A percentile compares a stretch with the other conserved stretches of the same genome.
phyloP scores from a whole-genome alignment of 106 monocot species.

The Dioscorea alata region DNA sequence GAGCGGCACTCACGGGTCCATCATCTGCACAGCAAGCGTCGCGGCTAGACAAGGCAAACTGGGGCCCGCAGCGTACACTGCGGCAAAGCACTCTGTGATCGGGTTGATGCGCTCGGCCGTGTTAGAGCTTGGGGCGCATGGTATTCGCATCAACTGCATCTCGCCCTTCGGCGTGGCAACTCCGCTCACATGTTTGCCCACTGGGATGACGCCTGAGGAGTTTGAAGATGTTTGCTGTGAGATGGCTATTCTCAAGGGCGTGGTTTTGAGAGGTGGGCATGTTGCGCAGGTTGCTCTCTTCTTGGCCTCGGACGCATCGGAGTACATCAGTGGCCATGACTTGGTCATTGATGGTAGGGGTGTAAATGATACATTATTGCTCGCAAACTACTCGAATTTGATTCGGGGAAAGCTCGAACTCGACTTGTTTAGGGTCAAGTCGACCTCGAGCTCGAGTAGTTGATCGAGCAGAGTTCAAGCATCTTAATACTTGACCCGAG shows the following conservation, averaged over 20 bases:
- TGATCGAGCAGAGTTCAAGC: too few relatives aligned
- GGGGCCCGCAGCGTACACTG: conserved; percentile 21
- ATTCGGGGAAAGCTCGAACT: too few relatives aligned
- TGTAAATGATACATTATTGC: too few relatives aligned
- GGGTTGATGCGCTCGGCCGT: conserved; percentile 27
- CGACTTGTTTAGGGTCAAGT: too few relatives aligned
- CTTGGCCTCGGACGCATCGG: conserved; percentile 23
- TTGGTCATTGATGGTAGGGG: conserved; percentile 25
- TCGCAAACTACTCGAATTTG: too few relatives aligned
- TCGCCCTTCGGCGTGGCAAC: conserved; percentile 39
- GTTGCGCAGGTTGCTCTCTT: conserved; percentile 20
- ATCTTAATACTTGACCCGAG: too few relatives aligned
- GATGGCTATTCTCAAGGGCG: conserved; percentile 11
- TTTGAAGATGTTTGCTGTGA: neutral
- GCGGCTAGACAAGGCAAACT: conserved; percentile 11
- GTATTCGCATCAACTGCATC: conserved; percentile 40
- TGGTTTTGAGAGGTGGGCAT: conserved; percentile 13
- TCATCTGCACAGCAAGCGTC: conserved; percentile 42
- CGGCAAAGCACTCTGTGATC: conserved; percentile 42
- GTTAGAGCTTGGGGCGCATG: conserved; percentile 32
- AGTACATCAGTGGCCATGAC: conserved; percentile 25
- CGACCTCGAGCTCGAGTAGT: too few relatives aligned
- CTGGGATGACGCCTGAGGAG: neutral
- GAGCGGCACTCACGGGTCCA: conserved; percentile 13
- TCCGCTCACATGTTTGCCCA: neutral